Conservation (phyloP, 108 stramenopile species). For the Cyclostephanos invisitatus region DNA sequence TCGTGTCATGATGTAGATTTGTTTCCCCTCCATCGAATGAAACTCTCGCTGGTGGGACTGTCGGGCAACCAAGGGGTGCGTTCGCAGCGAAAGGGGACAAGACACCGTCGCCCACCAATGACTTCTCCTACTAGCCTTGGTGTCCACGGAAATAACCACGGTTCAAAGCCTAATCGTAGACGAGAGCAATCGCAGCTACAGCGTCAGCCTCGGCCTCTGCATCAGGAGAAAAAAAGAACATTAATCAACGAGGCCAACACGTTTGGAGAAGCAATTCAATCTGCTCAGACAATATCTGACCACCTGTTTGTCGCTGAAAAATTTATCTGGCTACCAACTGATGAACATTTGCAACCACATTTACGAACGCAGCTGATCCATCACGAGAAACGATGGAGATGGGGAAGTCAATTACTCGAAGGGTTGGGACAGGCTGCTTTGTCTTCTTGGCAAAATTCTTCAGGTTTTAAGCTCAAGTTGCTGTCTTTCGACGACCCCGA, state of each 20-base stretch:
- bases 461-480: background rate
- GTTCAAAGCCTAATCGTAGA: background rate
- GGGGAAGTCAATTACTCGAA: constrained; percentile 58
- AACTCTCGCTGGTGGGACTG: background rate
- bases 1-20: background rate
- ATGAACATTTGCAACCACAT: constrained; percentile 60
- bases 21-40: constrained; percentile 3
- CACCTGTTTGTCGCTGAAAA: constrained; percentile 30
- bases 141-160: background rate
- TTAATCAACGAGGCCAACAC: constrained; percentile 14
- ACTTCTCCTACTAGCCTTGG: background rate
- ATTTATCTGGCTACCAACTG: constrained; percentile 67
- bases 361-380: constrained; percentile 58
- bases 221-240: constrained; percentile 8
- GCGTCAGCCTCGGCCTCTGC: background rate
- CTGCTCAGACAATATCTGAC: constrained; percentile 24
- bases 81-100: background rate
- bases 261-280: constrained; percentile 52
- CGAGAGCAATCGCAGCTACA: background rate
- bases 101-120: background rate
- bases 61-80: background rate
- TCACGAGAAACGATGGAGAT: constrained; percentile 70
- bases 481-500: background rate
- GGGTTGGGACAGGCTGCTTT: constrained; percentile 49
- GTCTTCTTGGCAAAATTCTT: constrained; percentile 23